Evolutionary conservation across 169 alveolate species (phyloP).

Genomic region (Plasmodium gonderi): DNA sequence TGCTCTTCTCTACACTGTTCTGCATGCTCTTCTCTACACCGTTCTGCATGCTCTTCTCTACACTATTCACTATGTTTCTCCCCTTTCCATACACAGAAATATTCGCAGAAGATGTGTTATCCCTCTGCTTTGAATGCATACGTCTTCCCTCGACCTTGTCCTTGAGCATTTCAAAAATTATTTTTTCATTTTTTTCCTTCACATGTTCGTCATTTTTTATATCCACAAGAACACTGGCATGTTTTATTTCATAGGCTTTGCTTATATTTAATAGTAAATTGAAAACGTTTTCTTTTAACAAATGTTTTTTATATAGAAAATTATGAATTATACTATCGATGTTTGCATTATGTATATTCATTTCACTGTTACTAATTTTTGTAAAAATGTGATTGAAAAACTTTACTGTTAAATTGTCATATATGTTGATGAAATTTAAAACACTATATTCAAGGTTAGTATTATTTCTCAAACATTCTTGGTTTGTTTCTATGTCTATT

Average conservation of each 20-base stretch:
- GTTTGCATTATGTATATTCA: conserved; percentile 39
- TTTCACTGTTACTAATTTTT: conserved; percentile 45
- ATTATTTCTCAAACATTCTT: conserved; percentile 19
- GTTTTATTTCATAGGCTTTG: conserved; percentile 51
- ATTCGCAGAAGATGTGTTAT: not conserved
- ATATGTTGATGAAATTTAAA: conserved; percentile 14
- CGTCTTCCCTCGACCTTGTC: conserved; percentile 9
- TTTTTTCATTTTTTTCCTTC: conserved; percentile 53
- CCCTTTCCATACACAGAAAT: not conserved
- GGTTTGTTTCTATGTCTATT: conserved; percentile 17
- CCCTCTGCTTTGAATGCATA: not conserved
- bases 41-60: not conserved
- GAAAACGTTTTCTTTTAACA: conserved; percentile 62
- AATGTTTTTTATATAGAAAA: conserved; percentile 48
- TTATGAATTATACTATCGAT: conserved; percentile 40
- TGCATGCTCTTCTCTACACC: not conserved
- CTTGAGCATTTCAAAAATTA: conserved; percentile 51
- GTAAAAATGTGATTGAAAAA: conserved; percentile 68
- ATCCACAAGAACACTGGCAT: conserved; percentile 17
- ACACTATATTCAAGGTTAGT: conserved; percentile 35
- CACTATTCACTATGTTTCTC: not conserved
- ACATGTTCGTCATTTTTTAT: conserved; percentile 40
- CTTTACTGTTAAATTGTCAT: conserved; percentile 55
- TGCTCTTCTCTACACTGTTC: no score
- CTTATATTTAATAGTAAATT: conserved; percentile 43